Conservation (phyloP, 345 rosid species). For the Populus pruinosa region DNA sequence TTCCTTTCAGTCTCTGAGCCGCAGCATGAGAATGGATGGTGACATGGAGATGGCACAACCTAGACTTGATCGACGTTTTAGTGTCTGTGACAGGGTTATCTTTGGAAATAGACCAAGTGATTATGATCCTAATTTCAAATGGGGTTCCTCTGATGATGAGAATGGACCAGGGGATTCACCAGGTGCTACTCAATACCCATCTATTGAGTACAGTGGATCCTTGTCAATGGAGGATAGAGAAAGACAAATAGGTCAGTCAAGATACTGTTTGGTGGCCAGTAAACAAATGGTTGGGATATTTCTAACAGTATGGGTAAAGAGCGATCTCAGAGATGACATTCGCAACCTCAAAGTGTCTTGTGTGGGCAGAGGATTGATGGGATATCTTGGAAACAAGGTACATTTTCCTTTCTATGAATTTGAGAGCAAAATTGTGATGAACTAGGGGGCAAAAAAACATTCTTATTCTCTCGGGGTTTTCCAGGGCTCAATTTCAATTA, state of each 20-base stretch:
- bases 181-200: conserved; percentile 35
- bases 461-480: conserved; percentile 20
- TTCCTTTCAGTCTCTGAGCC: conserved; percentile 72
- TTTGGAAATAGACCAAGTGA: conserved; percentile 57
- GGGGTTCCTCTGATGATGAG: conserved; percentile 86
- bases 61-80: conserved; percentile 61
- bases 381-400: conserved; percentile 99
- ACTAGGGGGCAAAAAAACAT: neutral
- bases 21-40: conserved; percentile 64
- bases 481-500: conserved; percentile 96
- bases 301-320: conserved; percentile 89
- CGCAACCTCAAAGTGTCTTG: conserved; percentile 86
- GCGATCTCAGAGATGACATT: conserved; percentile 67
- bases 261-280: conserved; percentile 84
- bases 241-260: conserved; percentile 46
- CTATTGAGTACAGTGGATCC: conserved; percentile 46
- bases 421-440: conserved; percentile 12
- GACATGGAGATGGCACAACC: conserved; percentile 45
- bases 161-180: conserved; percentile 64
- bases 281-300: conserved; percentile 99
- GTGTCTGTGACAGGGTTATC: conserved; percentile 76
- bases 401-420: conserved; percentile 8
- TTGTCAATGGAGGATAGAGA: conserved; percentile 53
- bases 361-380: conserved; percentile 99
- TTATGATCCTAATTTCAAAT: conserved; percentile 58